Percentiles rank a stretch among this genome's conserved stretches.
phyloP scores from a whole-genome alignment of 345 rosid genomes.

The Arabis hirsuta region DNA sequence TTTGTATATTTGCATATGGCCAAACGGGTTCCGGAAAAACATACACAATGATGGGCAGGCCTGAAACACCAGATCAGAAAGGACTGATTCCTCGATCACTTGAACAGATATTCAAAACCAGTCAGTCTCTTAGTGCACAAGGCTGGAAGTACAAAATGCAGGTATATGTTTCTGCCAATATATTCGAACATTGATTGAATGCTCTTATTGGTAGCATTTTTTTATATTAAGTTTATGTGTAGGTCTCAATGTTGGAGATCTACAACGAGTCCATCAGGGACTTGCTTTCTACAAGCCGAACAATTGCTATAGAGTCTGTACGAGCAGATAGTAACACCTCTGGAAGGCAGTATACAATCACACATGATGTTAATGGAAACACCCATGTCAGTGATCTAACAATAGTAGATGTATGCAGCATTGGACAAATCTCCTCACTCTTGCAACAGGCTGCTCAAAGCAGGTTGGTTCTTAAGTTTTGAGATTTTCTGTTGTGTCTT shows the following conservation, averaged over 20 bases:
- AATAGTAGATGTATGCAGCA: constrained; percentile 75
- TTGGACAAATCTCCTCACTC: constrained; percentile 71
- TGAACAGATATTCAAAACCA: constrained; percentile 78
- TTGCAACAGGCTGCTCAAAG: constrained; percentile 86
- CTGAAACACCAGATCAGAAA: constrained; percentile 63
- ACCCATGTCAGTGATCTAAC: constrained; percentile 78
- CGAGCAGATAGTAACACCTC: constrained; percentile 58
- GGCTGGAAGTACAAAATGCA: constrained; percentile 96
- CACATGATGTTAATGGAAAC: constrained; percentile 80
- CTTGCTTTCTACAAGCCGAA: constrained; percentile 56
- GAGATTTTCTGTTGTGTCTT: no score
- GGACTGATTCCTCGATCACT: constrained; percentile 92
- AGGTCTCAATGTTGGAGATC: constrained; percentile 94
- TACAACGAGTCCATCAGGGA: constrained; percentile 90
- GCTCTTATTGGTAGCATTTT: neutral
- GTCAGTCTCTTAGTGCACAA: constrained; percentile 66
- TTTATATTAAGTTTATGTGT: neutral
- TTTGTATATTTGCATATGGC: constrained; percentile 94
- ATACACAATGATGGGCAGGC: constrained; percentile 96
- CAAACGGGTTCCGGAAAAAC: constrained; percentile 97
- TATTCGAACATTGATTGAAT: neutral
- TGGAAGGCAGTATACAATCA: constrained; percentile 76
- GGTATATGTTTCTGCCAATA: constrained; percentile 44
- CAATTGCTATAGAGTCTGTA: constrained; percentile 41
- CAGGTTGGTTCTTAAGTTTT: constrained; percentile 49